Percentiles rank a stretch among this genome's conserved stretches.
phyloP scores from a whole-genome alignment of 345 rosid genomes.

The Noccaea caerulescens region DNA sequence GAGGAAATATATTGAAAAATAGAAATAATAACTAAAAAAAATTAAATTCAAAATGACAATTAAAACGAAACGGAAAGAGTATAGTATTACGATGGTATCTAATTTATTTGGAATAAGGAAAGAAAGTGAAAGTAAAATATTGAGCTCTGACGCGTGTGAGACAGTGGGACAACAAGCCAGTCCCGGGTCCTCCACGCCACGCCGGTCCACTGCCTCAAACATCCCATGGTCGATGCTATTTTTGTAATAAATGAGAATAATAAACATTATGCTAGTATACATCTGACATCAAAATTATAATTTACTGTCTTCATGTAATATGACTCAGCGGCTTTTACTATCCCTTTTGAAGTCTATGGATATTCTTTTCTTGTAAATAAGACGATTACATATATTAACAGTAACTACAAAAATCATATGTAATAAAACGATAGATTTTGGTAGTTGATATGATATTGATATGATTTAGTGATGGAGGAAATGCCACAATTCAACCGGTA shows the following conservation, averaged over 20 bases:
- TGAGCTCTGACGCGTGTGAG: conserved; percentile 36
- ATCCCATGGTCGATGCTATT: conserved; percentile 43
- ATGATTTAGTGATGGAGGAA: too few species aligned
- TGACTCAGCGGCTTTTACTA: conserved; percentile 17
- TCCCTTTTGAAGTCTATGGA: conserved; percentile 1
- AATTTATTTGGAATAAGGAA: background rate
- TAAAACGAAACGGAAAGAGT: too few species aligned
- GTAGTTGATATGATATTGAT: too few species aligned
- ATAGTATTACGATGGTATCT: background rate
- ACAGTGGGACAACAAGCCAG: conserved; percentile 42
- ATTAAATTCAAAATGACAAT: too few species aligned
- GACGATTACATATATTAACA: background rate
- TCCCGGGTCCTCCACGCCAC: conserved; percentile 48
- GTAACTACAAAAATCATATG: background rate
- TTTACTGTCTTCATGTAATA: background rate
- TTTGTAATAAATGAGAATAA: conserved; percentile 39
- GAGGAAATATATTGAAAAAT: too few species aligned
- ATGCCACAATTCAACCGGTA: too few species aligned
- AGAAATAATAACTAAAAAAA: too few species aligned
- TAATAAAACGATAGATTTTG: background rate
- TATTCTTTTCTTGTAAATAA: conserved; percentile 1
- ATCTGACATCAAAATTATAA: conserved; percentile 28
- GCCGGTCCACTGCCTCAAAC: conserved; percentile 47
- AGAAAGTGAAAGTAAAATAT: background rate
- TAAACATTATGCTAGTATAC: conserved; percentile 25